These are phyloP conservation scores for Prinsepia uniflora DNA, from an alignment of 306 rosid genomes.

Conservation along the genomic window DNA sequence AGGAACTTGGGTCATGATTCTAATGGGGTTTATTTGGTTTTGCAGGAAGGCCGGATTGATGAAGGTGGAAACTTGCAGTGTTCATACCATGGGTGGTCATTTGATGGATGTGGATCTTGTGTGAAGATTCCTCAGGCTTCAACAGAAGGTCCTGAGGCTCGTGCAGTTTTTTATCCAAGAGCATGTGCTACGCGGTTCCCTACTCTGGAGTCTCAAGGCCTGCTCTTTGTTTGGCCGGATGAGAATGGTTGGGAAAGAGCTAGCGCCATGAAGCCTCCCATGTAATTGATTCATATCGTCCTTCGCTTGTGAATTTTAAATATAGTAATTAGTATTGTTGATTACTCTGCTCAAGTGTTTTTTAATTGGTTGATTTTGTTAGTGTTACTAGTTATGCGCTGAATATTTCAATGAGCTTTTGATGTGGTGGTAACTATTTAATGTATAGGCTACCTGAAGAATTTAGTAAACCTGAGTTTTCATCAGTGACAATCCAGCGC, in stretches of 20 bases:
- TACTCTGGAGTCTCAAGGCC: constrained; percentile 81
- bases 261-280: constrained; percentile 66
- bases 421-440: constrained; percentile 4
- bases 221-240: constrained; percentile 98
- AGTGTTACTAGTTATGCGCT: not conserved
- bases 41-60: constrained; percentile 93
- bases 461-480: constrained; percentile 75
- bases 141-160: constrained; percentile 82
- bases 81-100: constrained; percentile 98
- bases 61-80: constrained; percentile 91
- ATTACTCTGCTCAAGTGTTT: not conserved
- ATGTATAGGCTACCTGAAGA: constrained; percentile 85
- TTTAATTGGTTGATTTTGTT: not conserved
- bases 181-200: constrained; percentile 84
- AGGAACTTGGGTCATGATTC: not conserved
- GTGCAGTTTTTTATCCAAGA: constrained; percentile 71
- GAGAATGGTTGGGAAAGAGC: constrained; percentile 97
- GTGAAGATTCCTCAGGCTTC: constrained; percentile 83
- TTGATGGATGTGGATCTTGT: constrained; percentile 85
- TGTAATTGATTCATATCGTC: constrained; percentile 39
- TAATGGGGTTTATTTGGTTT: constrained; percentile 22
- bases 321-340: not conserved
- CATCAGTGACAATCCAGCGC: constrained; percentile 94
- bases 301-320: not conserved
- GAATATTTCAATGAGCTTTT: constrained; percentile 15